Base-by-base conservation (phyloP, 306 rosid species). In the Pyrus pyrifolia region DNA sequence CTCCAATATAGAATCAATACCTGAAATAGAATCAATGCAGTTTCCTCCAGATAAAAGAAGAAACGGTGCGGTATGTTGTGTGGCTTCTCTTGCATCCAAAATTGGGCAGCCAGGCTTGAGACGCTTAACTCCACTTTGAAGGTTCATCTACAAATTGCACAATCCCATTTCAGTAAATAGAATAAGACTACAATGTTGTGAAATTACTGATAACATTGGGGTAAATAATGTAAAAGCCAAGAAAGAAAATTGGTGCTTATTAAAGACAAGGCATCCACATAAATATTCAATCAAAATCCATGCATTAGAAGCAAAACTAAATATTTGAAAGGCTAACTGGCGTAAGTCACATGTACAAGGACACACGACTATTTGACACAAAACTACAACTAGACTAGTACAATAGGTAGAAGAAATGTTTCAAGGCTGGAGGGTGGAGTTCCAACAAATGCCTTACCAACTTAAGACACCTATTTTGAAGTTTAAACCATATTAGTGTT, bases 1-100 rank as follows among this genome's bases (percentile, higher is more conserved):
- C 87, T 89, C 90, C 85, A 85, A 87, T 86, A 90, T 83, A 89
- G 89, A 91, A 85, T 89, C 89, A 87, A 83, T 91, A 93, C 98
- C 97, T 89, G 98, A 79, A 70, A 88, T 75, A 76, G 91, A 80
- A 79, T 85, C 86, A 65, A 82, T 80, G 80, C n/a, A 81, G 77
- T 85, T 88, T 79, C 86, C 93, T 73, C 91, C 92, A 58, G 86
- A 85, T 76, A 75, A 55, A 76, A 80, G 79, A 81, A 81, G 81
- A 80, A 63, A 45, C 49, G 69, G 77, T 80, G 77, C 86, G 73
- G 58, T 22, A 21, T 66, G 83, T 65, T 77, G 89, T 58, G 46
- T 71, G 76, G 72, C 75, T 75, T 68, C 83, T 86, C 83, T 78
- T 57, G 78, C 76, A 68, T 84, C 86, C 70, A 68, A n/a, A 49